These are phyloP conservation scores for Podaxis sp. DNA, from an alignment of 768 basidiomycete species.

Conservation along the genomic window DNA sequence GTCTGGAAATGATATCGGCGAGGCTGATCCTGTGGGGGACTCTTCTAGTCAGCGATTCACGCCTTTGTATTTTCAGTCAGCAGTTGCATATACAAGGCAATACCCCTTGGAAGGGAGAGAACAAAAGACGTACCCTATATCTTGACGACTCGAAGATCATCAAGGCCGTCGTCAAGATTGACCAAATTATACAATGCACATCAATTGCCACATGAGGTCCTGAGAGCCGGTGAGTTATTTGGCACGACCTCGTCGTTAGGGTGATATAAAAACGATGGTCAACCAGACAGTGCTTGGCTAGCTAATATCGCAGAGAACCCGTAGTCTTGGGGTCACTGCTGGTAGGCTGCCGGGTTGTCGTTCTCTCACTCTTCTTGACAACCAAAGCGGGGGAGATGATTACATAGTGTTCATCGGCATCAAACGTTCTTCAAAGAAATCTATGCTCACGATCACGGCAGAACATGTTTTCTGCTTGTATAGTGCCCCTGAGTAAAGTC, in stretches of 20 bases:
- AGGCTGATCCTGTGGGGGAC: background rate
- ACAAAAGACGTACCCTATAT: background rate
- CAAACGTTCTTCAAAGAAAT: too few relatives aligned
- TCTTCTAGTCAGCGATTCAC: background rate
- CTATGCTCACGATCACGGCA: too few relatives aligned
- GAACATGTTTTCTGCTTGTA: too few relatives aligned
- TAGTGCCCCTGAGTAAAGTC: too few relatives aligned
- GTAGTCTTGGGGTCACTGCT: background rate
- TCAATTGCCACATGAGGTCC: background rate
- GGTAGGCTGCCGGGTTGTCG: background rate
- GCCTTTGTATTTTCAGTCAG: background rate
- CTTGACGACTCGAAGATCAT: slow-evolving; percentile 15
- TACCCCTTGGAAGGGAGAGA: background rate
- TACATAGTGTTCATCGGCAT: background rate
- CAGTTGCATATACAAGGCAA: background rate
- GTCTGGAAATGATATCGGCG: background rate
- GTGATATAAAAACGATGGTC: background rate
- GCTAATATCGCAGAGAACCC: background rate
- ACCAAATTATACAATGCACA: slow-evolving; percentile 8
- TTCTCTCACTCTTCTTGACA: background rate
- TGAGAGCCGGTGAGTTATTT: background rate
- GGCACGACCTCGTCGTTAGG: slow-evolving; percentile 2
- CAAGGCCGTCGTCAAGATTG: slow-evolving; percentile 14
- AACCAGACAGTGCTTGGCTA: background rate
- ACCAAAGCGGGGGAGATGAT: background rate